Conservation (phyloP, 2,329 filamentous ascomycete genomes). For the Paraphoma sp. region DNA sequence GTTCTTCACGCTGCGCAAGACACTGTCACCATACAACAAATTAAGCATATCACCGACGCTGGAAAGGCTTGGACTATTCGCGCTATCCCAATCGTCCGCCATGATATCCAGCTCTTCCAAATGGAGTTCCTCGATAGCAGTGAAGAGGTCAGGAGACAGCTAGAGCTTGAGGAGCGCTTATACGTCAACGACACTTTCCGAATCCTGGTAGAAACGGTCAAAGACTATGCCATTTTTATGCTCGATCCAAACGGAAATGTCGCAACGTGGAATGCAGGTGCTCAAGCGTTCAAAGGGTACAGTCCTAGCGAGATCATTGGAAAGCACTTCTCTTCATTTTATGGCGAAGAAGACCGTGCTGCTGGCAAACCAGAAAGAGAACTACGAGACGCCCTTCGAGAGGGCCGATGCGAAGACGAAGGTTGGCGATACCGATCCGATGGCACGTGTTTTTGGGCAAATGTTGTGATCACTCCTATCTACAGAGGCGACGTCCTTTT, state of each 20-base stretch:
- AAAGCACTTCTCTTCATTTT: constrained; percentile 65
- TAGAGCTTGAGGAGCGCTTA: constrained; percentile 49
- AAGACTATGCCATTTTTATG: constrained; percentile 70
- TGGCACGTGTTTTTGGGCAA: constrained; percentile 65
- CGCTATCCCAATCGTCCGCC: constrained; percentile 53
- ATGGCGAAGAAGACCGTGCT: constrained; percentile 58
- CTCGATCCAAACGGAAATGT: constrained; percentile 63
- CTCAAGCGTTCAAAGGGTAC: constrained; percentile 64
- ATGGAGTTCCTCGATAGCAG: constrained; percentile 52
- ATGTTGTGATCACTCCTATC: constrained; percentile 65
- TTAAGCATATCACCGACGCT: constrained; percentile 38
- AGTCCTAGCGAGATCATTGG: constrained; percentile 61
- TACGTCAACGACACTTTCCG: constrained; percentile 63
- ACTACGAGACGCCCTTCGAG: constrained; percentile 59
- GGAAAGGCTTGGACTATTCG: constrained; percentile 45
- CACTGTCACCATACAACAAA: constrained; percentile 43
- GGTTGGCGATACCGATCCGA: constrained; percentile 67
- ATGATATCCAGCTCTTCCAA: constrained; percentile 50
- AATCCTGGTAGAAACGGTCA: constrained; percentile 67
- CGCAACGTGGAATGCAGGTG: constrained; percentile 65
- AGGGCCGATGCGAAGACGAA: constrained; percentile 65
- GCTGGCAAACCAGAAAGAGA: constrained; percentile 60
- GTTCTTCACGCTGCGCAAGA: constrained; percentile 48
- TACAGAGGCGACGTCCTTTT: constrained; percentile 61
- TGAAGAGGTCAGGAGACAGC: constrained; percentile 40